Base-by-base conservation (phyloP, 179 eudicot species). In the Gypsophila paniculata region DNA sequence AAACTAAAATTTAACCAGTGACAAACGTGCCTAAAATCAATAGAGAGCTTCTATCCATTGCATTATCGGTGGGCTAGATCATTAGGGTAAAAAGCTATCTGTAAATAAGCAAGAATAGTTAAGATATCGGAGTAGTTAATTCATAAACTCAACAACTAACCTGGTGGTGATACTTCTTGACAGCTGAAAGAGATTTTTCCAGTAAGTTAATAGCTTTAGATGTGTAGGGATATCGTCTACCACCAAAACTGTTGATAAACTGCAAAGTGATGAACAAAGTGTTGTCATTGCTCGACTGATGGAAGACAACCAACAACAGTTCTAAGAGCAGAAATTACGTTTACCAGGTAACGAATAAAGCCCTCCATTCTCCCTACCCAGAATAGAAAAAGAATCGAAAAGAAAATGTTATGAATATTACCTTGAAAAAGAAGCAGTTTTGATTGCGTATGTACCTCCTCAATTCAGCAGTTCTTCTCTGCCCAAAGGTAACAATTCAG, bases 141-240 rank as follows among this genome's bases (percentile, higher is more conserved):
- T 5, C 22, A 61, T n/a, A 76, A 66, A 23, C 66, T 18, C 42
- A 59, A 17, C 4, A 36, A 62, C 77, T 62, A 75, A 93, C 98
- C 92, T 90, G 81, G 64, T 89, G 91, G 77, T 93, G 98, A 79
- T 84, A 86, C 74, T 70, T 82, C 78, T 86, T 86, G 44, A 78
- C 71, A 51, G 86, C 82, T 65, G 81, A 73, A 63, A 75, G 83
- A 44, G 82, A 80, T 67, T 51, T 70, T 54, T 65, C 64, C 61
- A 82, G 69, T 69, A 70, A 63, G 59, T 76, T 70, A 70, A 78
- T 64, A 74, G 76, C 85, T 80, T 78, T 78, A 69, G 87, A 83
- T 61, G 76, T 26, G 71, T 72, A 81, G 22, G 70, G 73, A 78
- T 54, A 62, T 69, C 58, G 72, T 67, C 15, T 26, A 29, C 55